These are phyloP conservation scores for Elongisporangium prolatum DNA, from an alignment of 352 stramenopile species.

Conservation along the genomic window DNA sequence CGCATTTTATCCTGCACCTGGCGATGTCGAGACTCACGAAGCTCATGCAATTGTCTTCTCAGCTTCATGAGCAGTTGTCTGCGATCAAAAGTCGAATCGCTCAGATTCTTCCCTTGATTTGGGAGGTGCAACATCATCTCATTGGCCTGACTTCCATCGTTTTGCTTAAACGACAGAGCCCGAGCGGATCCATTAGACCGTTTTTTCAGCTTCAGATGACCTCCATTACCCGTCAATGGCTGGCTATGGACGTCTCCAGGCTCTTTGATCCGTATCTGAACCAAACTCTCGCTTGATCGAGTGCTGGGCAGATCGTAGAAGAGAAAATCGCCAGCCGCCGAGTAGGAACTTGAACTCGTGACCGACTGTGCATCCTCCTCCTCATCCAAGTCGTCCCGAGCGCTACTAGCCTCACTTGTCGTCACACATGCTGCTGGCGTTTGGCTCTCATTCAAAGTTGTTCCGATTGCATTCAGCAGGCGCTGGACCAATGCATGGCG, in stretches of 20 bases:
- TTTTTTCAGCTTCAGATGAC: background rate
- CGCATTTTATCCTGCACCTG: conserved; percentile 10
- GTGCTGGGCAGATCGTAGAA: conserved; percentile 27
- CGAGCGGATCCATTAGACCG: background rate
- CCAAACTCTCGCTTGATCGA: background rate
- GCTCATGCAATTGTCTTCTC: conserved; percentile 23
- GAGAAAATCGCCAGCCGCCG: conserved; percentile 31
- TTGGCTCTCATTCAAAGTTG: background rate
- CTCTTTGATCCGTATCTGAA: background rate
- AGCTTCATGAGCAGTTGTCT: conserved; percentile 23
- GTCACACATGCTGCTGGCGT: background rate
- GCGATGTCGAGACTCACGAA: conserved; percentile 16
- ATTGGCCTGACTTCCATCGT: background rate
- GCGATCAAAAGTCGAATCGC: conserved; percentile 3
- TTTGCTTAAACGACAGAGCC: background rate
- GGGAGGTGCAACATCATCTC: conserved; percentile 2
- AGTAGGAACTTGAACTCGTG: conserved; percentile 32
- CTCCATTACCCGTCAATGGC: background rate
- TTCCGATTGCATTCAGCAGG: conserved; percentile 18
- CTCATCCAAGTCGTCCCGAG: conserved; percentile 4
- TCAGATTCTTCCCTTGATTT: conserved; percentile 9
- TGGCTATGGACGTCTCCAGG: background rate
- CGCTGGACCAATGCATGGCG: conserved; percentile 39
- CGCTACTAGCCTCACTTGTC: background rate
- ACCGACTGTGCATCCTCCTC: conserved; percentile 21